phyloP scores from a whole-genome alignment of 805 yeast species.

The Nakazawaea molendinolei region DNA sequence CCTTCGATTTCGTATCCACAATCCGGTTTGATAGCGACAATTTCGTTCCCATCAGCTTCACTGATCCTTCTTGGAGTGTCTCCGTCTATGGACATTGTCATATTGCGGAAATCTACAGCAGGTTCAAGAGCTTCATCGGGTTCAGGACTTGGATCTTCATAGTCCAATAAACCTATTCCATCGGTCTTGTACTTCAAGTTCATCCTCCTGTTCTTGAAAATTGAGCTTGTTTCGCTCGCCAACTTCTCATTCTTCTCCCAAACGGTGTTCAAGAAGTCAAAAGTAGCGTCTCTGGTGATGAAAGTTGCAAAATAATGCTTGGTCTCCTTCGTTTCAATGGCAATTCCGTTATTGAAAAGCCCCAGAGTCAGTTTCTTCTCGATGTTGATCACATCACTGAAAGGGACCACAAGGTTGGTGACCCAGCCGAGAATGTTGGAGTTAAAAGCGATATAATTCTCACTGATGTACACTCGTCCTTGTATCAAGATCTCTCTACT shows the following conservation, averaged over 20 bases:
- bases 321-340: slow-evolving; percentile 54
- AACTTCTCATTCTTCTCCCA: slow-evolving; percentile 45
- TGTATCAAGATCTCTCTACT: slow-evolving; percentile 82
- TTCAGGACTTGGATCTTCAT: slow-evolving; percentile 19
- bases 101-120: slow-evolving; percentile 1
- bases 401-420: slow-evolving; percentile 66
- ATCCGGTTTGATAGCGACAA: slow-evolving; percentile 27
- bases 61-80: slow-evolving; percentile 16
- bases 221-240: slow-evolving; percentile 3
- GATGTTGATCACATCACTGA: slow-evolving; percentile 61
- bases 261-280: slow-evolving; percentile 58
- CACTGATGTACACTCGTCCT: slow-evolving; percentile 80
- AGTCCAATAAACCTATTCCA: slow-evolving; percentile 15
- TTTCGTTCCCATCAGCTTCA: slow-evolving; percentile 14
- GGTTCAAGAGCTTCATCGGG: slow-evolving; percentile 5
- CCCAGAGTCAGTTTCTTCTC: slow-evolving; percentile 87
- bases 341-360: slow-evolving; percentile 84
- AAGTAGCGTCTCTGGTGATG: slow-evolving; percentile 71
- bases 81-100: slow-evolving; percentile 18
- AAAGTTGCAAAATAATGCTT: slow-evolving; percentile 84
- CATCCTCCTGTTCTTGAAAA: slow-evolving; percentile 5
- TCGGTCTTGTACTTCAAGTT: slow-evolving; percentile 8
- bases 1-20: slow-evolving; percentile 49
- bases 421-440: slow-evolving; percentile 89
- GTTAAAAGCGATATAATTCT: slow-evolving; percentile 74